These are phyloP conservation scores for Suillus discolor DNA, from an alignment of 768 basidiomycete genomes.

Conservation along the genomic window DNA sequence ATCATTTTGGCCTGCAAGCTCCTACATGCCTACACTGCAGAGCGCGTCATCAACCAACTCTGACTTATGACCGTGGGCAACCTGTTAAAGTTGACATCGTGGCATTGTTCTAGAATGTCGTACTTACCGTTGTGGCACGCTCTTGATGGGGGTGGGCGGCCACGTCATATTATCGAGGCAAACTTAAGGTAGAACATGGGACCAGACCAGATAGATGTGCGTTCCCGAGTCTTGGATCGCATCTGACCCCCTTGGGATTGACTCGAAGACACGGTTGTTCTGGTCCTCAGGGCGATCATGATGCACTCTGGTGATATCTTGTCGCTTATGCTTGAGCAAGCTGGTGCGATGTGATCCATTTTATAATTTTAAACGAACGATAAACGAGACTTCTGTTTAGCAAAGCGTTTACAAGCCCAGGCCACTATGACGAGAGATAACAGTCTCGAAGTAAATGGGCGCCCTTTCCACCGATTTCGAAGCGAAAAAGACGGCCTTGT, in stretches of 20 bases:
- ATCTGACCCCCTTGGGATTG: not conserved
- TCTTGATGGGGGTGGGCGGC: not conserved
- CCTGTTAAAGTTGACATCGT: not conserved
- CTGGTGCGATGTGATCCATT: not conserved
- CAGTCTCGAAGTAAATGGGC: not conserved
- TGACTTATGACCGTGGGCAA: not conserved
- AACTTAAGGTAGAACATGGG: not conserved
- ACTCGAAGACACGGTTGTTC: not conserved
- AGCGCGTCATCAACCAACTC: not conserved
- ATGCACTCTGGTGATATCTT: not conserved
- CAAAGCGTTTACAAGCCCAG: not conserved
- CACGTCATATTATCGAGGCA: not conserved
- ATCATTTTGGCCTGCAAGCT: too few relatives aligned
- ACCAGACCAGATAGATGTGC: not conserved
- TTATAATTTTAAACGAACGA: not conserved
- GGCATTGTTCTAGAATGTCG: not conserved
- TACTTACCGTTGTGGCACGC: not conserved
- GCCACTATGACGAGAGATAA: not conserved
- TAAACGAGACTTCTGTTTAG: not conserved
- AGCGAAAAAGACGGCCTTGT: not conserved
- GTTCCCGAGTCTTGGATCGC: not conserved
- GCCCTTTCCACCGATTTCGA: not conserved
- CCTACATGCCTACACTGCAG: not conserved
- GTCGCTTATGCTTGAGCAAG: not conserved
- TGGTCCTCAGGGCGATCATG: not conserved